Conservation (phyloP, 2,329 filamentous ascomycete species). For the Stagonosporopsis vannaccii region DNA sequence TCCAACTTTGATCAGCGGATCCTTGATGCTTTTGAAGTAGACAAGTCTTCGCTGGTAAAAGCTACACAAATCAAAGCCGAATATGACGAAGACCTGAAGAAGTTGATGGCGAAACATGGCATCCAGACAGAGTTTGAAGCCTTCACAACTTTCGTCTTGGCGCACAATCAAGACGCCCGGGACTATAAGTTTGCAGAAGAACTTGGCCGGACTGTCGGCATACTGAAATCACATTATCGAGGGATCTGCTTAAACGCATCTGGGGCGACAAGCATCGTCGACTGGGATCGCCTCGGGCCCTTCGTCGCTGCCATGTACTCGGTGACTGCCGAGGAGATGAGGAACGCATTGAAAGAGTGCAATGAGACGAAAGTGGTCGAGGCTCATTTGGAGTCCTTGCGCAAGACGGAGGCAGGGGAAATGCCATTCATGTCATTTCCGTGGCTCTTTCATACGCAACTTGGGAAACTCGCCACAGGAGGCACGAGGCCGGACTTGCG, state of each 20-base stretch:
- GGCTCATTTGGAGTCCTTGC: constrained; percentile 47
- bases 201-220: constrained; percentile 71
- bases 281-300: constrained; percentile 63
- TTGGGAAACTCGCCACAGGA: constrained; percentile 71
- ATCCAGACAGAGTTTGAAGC: constrained; percentile 91
- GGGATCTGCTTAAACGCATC: constrained; percentile 70
- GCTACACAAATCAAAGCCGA: constrained; percentile 73
- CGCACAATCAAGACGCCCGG: constrained; percentile 72
- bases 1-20: constrained; percentile 79
- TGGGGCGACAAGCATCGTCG: constrained; percentile 51
- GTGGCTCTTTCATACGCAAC: constrained; percentile 81
- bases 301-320: constrained; percentile 90
- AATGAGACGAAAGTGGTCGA: constrained; percentile 50
- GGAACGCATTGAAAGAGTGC: constrained; percentile 63
- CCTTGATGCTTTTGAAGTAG: constrained; percentile 66
- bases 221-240: constrained; percentile 73
- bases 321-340: constrained; percentile 76
- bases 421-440: constrained; percentile 93
- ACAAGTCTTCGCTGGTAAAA: constrained; percentile 62
- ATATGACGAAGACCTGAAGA: constrained; percentile 79
- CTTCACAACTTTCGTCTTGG: constrained; percentile 84
- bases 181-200: constrained; percentile 91
- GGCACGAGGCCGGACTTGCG: neutral
- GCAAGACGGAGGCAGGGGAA: constrained; percentile 56
- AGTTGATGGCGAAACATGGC: constrained; percentile 84